Evolutionary conservation across 805 yeast species (phyloP).

Genomic region (Yamadazyma olivae): DNA sequence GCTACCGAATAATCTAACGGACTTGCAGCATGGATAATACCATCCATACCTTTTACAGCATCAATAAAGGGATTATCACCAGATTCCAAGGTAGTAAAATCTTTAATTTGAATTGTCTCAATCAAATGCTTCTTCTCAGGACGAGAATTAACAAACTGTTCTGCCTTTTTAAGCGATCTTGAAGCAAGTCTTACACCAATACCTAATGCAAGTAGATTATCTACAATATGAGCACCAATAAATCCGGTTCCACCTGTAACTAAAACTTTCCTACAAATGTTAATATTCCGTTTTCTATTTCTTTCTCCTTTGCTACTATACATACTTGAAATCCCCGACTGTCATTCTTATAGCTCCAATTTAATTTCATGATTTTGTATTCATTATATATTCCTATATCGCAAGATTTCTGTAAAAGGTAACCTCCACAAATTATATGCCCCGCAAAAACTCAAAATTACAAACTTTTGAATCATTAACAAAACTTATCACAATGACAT

Average conservation of each 20-base stretch:
- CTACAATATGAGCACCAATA: conserved; percentile 49
- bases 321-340: conserved; percentile 7
- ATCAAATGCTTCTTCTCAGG: conserved; percentile 11
- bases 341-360: conserved; percentile 6
- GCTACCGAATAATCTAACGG: conserved; percentile 18
- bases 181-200: conserved; percentile 12
- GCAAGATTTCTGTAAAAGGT: not conserved
- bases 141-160: conserved; percentile 13
- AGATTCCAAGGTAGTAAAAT: conserved; percentile 9
- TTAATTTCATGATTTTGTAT: too few species aligned
- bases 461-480: too few species aligned
- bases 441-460: not conserved
- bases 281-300: not conserved
- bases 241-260: conserved; percentile 56
- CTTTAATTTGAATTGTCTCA: conserved; percentile 14
- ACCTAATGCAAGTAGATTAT: conserved; percentile 27
- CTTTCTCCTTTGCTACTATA: not conserved
- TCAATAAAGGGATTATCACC: conserved; percentile 13
- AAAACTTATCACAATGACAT: too few species aligned
- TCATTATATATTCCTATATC: not conserved
- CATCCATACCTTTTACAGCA: conserved; percentile 14
- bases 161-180: conserved; percentile 15
- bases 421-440: not conserved
- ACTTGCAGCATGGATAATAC: conserved; percentile 27
- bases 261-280: conserved; percentile 24